Percentiles rank a stretch among this genome's conserved stretches.
These are phyloP conservation scores for Epichloe typhina DNA, from an alignment of 2,329 filamentous ascomycete species.

Conservation along the genomic window DNA sequence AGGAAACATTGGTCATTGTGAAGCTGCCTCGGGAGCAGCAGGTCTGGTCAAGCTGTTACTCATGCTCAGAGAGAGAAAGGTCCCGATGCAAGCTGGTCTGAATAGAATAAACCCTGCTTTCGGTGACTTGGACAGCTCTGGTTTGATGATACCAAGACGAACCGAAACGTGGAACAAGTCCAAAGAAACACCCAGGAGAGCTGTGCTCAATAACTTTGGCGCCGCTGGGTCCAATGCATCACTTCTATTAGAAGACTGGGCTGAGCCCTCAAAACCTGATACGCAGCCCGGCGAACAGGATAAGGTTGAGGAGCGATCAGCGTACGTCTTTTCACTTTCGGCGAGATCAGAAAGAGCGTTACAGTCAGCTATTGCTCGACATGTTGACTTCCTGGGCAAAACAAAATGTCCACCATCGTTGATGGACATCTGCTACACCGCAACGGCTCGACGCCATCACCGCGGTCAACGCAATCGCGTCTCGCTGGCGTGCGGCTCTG, in stretches of 20 bases:
- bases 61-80: conserved; percentile 38
- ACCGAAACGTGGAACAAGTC: not conserved
- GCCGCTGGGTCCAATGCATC: conserved; percentile 62
- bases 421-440: conserved; percentile 37
- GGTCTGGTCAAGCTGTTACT: conserved; percentile 49
- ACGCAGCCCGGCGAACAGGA: too few relatives aligned
- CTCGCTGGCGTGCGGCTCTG: not conserved
- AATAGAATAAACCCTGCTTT: conserved; percentile 48
- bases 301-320: too few relatives aligned
- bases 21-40: conserved; percentile 36
- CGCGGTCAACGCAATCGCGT: not conserved
- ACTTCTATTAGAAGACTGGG: conserved; percentile 41
- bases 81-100: conserved; percentile 53
- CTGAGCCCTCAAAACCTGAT: conserved; percentile 15
- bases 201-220: conserved; percentile 56
- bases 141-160: conserved; percentile 41
- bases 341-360: too few relatives aligned
- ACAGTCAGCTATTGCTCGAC: too few relatives aligned
- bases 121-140: conserved; percentile 36
- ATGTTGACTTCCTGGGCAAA: too few relatives aligned
- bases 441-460: conserved; percentile 29
- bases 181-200: conserved; percentile 25
- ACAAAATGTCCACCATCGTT: conserved; percentile 25
- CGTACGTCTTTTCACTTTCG: too few relatives aligned
- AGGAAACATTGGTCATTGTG: conserved; percentile 49